phyloP scores from a whole-genome alignment of 176 grass and related monocot species.

The Phoenix dactylifera region DNA sequence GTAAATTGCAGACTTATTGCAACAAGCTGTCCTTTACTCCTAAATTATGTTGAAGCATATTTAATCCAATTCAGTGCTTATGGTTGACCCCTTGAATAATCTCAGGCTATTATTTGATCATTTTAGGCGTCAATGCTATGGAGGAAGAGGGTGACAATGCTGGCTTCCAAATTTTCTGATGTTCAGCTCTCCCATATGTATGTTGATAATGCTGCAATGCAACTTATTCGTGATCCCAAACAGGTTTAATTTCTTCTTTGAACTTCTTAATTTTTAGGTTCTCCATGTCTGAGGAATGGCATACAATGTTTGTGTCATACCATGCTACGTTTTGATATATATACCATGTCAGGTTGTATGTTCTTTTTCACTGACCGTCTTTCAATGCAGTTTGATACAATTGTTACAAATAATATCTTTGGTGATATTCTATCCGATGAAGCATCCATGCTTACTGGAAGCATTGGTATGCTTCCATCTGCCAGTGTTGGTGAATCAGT shows the following conservation, averaged over 20 bases:
- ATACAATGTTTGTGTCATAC: too few relatives aligned
- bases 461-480: constrained; percentile 98
- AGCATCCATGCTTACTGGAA: constrained; percentile 98
- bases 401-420: constrained; percentile 96
- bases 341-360: too few relatives aligned
- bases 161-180: constrained; percentile 71
- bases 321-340: too few relatives aligned
- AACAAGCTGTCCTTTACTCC: too few relatives aligned
- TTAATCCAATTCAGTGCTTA: too few relatives aligned
- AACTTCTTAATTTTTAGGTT: background rate
- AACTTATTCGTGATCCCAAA: constrained; percentile 92
- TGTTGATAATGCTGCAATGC: constrained; percentile 94
- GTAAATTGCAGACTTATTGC: too few relatives aligned
- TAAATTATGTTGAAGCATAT: too few relatives aligned
- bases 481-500: constrained; percentile 86
- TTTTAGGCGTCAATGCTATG: constrained; percentile 91
- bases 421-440: constrained; percentile 96
- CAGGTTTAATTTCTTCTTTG: constrained; percentile 45
- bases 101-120: background rate
- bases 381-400: constrained; percentile 71
- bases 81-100: too few relatives aligned
- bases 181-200: constrained; percentile 91
- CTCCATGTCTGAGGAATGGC: too few relatives aligned
- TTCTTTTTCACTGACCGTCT: too few relatives aligned
- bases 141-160: constrained; percentile 54